A percentile compares a stretch with the other conserved stretches of the same genome.
Evolutionary conservation across 2,329 filamentous ascomycete genomes (phyloP).

Genomic region (Cercospora zeae-maydis): DNA sequence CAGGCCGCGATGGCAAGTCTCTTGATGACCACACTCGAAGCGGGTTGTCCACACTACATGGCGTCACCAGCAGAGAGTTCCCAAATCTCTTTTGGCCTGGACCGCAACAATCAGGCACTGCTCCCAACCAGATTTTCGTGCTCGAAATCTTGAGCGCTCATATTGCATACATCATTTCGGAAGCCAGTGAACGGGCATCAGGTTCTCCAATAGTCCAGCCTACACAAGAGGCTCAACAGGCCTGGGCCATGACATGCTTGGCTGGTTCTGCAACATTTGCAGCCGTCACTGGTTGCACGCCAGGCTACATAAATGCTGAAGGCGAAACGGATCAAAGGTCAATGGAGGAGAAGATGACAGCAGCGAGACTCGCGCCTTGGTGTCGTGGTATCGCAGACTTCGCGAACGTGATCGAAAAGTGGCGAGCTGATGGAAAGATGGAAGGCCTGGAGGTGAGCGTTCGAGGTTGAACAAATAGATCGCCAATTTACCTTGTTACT

Average conservation of each 20-base stretch:
- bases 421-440: constrained; percentile 33
- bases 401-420: constrained; percentile 34
- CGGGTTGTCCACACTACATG: constrained; percentile 53
- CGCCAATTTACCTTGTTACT: neutral
- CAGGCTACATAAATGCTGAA: constrained; percentile 52
- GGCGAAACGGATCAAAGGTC: constrained; percentile 33
- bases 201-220: constrained; percentile 43
- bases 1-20: constrained; percentile 45
- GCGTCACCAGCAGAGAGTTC: constrained; percentile 48
- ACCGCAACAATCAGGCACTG: constrained; percentile 40
- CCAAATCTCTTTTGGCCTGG: constrained; percentile 55
- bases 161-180: constrained; percentile 44
- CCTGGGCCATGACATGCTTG: constrained; percentile 45
- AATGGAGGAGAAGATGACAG: constrained; percentile 31
- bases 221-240: constrained; percentile 46
- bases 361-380: constrained; percentile 29
- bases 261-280: constrained; percentile 41
- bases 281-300: constrained; percentile 50
- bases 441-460: constrained; percentile 33
- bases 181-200: constrained; percentile 34
- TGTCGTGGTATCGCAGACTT: constrained; percentile 35
- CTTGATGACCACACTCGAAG: constrained; percentile 44
- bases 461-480: constrained; percentile 1
- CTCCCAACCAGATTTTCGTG: constrained; percentile 33
- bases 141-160: constrained; percentile 43